Conservation (phyloP, 768 basidiomycete species). For the Auricularia sp. region DNA sequence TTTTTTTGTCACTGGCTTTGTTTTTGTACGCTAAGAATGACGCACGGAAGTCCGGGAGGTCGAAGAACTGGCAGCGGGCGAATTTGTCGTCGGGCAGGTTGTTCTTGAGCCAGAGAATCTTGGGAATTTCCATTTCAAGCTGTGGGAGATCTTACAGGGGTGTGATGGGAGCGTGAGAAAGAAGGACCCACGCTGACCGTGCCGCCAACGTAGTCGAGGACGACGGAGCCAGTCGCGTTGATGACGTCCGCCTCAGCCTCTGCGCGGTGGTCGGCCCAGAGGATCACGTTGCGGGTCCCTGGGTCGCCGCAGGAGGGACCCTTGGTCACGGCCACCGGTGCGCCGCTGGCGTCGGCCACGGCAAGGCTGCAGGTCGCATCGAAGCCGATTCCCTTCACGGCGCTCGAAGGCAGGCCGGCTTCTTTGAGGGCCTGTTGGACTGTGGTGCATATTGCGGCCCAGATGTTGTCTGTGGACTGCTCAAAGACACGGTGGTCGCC, state of each 20-base stretch:
- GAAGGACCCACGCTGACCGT: conserved; percentile 72
- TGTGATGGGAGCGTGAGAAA: not conserved
- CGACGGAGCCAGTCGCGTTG: conserved; percentile 73
- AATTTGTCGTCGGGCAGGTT: conserved; percentile 70
- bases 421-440: conserved; percentile 53
- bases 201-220: conserved; percentile 91
- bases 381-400: conserved; percentile 83
- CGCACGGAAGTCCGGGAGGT: conserved; percentile 77
- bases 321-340: conserved; percentile 65
- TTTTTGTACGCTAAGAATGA: not conserved
- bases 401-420: conserved; percentile 42
- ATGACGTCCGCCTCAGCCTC: conserved; percentile 85
- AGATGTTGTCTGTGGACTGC: conserved; percentile 86
- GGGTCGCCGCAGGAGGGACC: conserved; percentile 58
- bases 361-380: conserved; percentile 97
- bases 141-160: conserved; percentile 22
- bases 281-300: conserved; percentile 59
- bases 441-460: conserved; percentile 55
- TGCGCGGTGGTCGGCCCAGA: conserved; percentile 97
- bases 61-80: conserved; percentile 70
- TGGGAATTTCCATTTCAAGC: conserved; percentile 98
- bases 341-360: conserved; percentile 64
- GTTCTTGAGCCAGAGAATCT: conserved; percentile 92
- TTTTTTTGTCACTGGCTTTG: no score
- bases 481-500: conserved; percentile 90